These are phyloP conservation scores for Ogataea naganishii DNA, from an alignment of 805 yeast species.

Conservation along the genomic window DNA sequence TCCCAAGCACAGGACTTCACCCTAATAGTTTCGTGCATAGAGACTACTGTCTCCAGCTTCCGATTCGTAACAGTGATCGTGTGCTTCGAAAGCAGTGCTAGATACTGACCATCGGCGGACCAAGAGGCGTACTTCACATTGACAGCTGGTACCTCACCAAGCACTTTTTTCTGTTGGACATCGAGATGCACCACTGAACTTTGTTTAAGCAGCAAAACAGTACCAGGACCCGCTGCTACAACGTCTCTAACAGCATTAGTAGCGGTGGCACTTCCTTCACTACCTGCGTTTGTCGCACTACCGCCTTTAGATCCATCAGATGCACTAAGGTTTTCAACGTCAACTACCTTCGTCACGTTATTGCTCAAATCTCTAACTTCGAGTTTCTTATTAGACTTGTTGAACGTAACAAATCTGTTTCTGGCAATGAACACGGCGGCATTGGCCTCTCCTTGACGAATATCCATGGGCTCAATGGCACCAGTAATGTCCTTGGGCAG, in stretches of 20 bases:
- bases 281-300: too few relatives aligned
- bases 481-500: conserved; percentile 85
- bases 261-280: too few relatives aligned
- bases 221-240: conserved; percentile 73
- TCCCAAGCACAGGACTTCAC: conserved; percentile 98
- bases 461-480: conserved; percentile 85
- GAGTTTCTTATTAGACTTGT: conserved; percentile 53
- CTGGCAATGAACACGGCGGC: conserved; percentile 90
- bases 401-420: conserved; percentile 83
- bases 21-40: conserved; percentile 93
- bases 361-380: conserved; percentile 80
- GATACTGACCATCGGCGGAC: conserved; percentile 81
- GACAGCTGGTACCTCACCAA: conserved; percentile 59
- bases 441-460: conserved; percentile 71
- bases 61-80: conserved; percentile 82
- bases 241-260: conserved; percentile 69
- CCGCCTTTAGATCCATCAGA: too few relatives aligned
- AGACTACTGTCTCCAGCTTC: conserved; percentile 65
- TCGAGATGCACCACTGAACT: conserved; percentile 76
- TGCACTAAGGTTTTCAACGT: conserved; percentile 52
- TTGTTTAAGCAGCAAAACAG: conserved; percentile 65
- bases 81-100: conserved; percentile 87
- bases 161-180: conserved; percentile 81
- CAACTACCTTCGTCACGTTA: conserved; percentile 72
- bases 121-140: conserved; percentile 84